Evolutionary conservation across 1,284 basidiomycete genomes (phyloP), one percentile per base, ranked within the genome.

Genomic region (Ceratobasidium sp.): DNA sequence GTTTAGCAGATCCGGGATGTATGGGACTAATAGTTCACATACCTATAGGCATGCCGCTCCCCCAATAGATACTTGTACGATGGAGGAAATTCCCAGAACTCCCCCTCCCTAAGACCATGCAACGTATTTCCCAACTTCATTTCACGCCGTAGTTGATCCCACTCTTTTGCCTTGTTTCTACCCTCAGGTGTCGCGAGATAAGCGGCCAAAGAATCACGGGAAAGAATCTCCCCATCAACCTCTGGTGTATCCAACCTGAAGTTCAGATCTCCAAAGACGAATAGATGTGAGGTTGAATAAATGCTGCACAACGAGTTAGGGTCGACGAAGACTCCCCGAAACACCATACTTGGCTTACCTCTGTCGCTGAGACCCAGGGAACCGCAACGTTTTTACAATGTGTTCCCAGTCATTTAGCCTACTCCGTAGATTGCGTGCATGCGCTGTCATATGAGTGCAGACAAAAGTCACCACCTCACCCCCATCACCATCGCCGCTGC

Each of bases 381-480:
- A 98, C 58, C 96, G 84, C 57, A 99, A 86, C 0, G 90, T 88
- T 58, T 88, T 83, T 48, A 96, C 92, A 60, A 99, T 95, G 74
- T 80, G 78, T 26, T 52, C 64, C 57, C 65, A 75, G 26, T 98
- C 93, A 4, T 84, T 83, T 75, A 97, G 88, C 18, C 97, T 87
- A n/a, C 83, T 80, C 18, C 83, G 80, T 48, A 97, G 83, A 72
- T 92, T 89, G 62, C 88, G 83, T 67, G 91, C 89, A 79, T 96
- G 92, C 3, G 97, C 92, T 2, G 95, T 74, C 55, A 75, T 41
- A 48, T 75, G 74, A 82, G 72, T 92, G 78, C 90, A 91, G 26
- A 98, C 92, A 78, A 99, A 98, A 5, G 96, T 98, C 93, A 94
- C 96, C 82, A 89, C 91, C 1, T 86, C 87, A 79, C 96, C 91